These are phyloP conservation scores for Cryptococcus hybrid DNA, from an alignment of 1,284 basidiomycete species.

Conservation along the genomic window DNA sequence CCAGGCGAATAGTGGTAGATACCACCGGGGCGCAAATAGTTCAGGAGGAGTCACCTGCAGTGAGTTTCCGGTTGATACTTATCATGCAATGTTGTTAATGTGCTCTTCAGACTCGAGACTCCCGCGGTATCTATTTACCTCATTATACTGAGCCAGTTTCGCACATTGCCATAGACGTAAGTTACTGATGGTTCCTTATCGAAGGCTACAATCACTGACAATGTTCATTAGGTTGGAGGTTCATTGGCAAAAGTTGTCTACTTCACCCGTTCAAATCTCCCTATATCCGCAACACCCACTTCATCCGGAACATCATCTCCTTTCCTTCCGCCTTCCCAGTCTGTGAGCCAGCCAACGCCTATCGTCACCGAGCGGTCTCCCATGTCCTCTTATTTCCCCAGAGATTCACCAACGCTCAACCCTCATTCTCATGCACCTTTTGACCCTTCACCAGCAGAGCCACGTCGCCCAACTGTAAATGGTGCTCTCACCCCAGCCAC, in stretches of 20 bases:
- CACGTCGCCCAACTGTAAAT: constrained; percentile 53
- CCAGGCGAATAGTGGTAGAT: constrained; percentile 47
- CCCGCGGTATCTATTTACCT: constrained; percentile 90
- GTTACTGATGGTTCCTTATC: constrained; percentile 43
- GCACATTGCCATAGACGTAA: constrained; percentile 90
- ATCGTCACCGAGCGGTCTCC: constrained; percentile 8
- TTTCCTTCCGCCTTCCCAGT: constrained; percentile 37
- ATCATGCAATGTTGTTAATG: neutral
- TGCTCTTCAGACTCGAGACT: constrained; percentile 71
- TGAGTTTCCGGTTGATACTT: constrained; percentile 50
- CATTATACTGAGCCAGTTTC: constrained; percentile 96
- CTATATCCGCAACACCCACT: constrained; percentile 42
- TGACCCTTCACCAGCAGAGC: constrained; percentile 45
- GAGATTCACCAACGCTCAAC: constrained; percentile 19
- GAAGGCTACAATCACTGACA: neutral
- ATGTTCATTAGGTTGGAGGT: constrained; percentile 73
- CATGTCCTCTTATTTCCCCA: constrained; percentile 6
- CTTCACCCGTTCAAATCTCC: constrained; percentile 78
- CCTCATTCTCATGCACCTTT: constrained; percentile 21
- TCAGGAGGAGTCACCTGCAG: constrained; percentile 88
- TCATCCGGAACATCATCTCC: constrained; percentile 38
- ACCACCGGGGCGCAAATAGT: constrained; percentile 75
- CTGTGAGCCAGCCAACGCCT: constrained; percentile 25
- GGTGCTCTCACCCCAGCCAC: constrained; percentile 77
- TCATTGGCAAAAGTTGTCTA: constrained; percentile 98